phyloP scores from a whole-genome alignment of 2,329 filamentous ascomycete genomes.

The Colletotrichum tropicale region DNA sequence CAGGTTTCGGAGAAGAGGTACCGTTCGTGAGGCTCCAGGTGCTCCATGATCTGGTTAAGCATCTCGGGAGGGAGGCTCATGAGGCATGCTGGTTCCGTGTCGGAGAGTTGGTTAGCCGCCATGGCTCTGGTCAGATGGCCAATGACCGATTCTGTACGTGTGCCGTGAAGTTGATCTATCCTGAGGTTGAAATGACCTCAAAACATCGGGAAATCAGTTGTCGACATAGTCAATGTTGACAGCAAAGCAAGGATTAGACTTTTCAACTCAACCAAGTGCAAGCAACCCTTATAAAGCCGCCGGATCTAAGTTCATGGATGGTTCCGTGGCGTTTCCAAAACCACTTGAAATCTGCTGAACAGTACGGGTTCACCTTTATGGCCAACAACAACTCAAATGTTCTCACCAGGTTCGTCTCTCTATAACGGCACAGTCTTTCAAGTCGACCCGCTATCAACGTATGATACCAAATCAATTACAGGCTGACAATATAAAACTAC shows the following conservation, averaged over 20 bases:
- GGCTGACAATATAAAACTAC: no score
- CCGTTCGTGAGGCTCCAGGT: not conserved
- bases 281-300: not conserved
- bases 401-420: no score
- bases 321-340: not conserved
- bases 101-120: rapidly evolving
- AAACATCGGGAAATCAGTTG: no score
- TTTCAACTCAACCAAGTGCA: no score
- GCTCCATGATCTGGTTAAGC: not conserved
- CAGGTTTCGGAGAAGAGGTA: not conserved
- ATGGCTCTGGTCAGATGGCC: no score
- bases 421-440: no score
- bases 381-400: no score
- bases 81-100: not conserved
- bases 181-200: not conserved
- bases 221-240: no score
- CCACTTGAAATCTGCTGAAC: not conserved
- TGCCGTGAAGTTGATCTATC: not conserved
- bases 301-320: not conserved
- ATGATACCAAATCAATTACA: rapidly evolving
- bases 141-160: no score
- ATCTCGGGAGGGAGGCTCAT: not conserved
- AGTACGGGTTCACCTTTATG: no score
- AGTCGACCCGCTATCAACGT: no score
- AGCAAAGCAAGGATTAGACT: not conserved